phyloP scores from a whole-genome alignment of 139 green algal species.

The Zygnema cylindricum region DNA sequence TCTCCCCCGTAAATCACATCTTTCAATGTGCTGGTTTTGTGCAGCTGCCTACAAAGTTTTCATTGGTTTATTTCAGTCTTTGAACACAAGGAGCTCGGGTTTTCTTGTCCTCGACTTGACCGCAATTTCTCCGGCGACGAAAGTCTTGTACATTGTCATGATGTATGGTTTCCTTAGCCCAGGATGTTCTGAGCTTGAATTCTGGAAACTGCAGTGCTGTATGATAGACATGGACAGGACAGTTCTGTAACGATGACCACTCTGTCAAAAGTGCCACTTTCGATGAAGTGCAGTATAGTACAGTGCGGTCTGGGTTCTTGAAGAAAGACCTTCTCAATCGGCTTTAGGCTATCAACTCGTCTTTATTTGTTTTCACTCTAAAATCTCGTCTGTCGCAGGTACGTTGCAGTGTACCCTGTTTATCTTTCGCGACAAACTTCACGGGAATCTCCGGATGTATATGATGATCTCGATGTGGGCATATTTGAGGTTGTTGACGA shows the following conservation, averaged over 20 bases:
- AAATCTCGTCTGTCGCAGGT: no score
- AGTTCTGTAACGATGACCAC: neutral
- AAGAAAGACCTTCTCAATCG: no score
- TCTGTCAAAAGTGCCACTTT: neutral
- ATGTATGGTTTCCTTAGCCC: no score
- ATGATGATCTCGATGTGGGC: slow-evolving; percentile 29
- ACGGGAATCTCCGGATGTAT: slow-evolving; percentile 21
- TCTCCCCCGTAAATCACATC: no score
- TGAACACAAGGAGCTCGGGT: slow-evolving; percentile 32
- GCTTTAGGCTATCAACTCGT: no score
- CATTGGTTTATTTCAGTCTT: slow-evolving; percentile 27
- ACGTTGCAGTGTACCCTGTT: slow-evolving; percentile 49
- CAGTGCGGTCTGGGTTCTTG: no score
- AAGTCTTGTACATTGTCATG: slow-evolving; percentile 34
- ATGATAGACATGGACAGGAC: neutral
- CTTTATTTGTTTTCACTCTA: no score
- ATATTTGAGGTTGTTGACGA: neutral
- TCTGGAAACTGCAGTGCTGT: neutral
- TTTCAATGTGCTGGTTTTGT: no score
- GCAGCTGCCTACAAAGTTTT: slow-evolving; percentile 16
- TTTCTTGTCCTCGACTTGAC: slow-evolving; percentile 29
- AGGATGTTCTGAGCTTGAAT: neutral
- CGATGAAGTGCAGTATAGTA: no score
- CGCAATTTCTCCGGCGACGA: slow-evolving; percentile 17
- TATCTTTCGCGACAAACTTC: slow-evolving; percentile 36